Percentiles rank a stretch among this genome's conserved stretches.
These are phyloP conservation scores for Berkeleyomyces rouxiae DNA, from an alignment of 2,329 filamentous ascomycete genomes.

Conservation along the genomic window DNA sequence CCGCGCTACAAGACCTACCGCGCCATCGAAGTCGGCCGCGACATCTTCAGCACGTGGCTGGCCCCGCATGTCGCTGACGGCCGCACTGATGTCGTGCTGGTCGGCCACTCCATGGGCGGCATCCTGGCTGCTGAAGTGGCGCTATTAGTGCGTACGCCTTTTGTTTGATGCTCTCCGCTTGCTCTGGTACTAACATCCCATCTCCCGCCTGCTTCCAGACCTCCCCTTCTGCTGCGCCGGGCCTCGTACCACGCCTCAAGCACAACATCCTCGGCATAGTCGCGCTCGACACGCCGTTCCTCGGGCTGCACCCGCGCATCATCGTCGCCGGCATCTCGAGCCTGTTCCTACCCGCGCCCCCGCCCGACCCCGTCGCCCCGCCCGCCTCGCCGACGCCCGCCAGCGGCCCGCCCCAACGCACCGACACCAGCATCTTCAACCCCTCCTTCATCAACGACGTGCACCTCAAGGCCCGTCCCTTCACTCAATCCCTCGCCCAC, in stretches of 20 bases:
- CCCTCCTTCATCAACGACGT: conserved; percentile 62
- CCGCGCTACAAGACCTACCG: conserved; percentile 63
- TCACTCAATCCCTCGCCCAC: conserved; percentile 50
- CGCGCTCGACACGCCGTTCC: conserved; percentile 70
- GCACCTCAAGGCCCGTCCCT: conserved; percentile 48
- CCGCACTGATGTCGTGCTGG: conserved; percentile 59
- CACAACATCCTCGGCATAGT: conserved; percentile 68
- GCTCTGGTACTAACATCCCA: background rate
- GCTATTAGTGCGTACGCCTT: conserved; percentile 33
- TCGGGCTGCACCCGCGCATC: conserved; percentile 79
- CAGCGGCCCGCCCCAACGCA: conserved; percentile 4
- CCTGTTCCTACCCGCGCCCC: conserved; percentile 41
- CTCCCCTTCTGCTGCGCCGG: background rate
- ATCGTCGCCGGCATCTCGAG: conserved; percentile 67
- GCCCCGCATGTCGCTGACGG: conserved; percentile 53
- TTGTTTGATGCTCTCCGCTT: background rate
- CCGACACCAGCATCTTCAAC: conserved; percentile 47
- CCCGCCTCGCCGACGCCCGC: background rate
- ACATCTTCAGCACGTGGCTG: conserved; percentile 74
- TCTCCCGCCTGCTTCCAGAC: background rate
- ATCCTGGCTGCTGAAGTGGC: conserved; percentile 66
- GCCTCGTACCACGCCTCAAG: conserved; percentile 27
- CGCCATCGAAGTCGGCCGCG: conserved; percentile 53
- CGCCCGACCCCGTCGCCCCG: background rate
- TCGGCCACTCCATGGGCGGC: conserved; percentile 85